phyloP scores from a whole-genome alignment of 176 grass and related monocot species.

The Metroxylon sagu region DNA sequence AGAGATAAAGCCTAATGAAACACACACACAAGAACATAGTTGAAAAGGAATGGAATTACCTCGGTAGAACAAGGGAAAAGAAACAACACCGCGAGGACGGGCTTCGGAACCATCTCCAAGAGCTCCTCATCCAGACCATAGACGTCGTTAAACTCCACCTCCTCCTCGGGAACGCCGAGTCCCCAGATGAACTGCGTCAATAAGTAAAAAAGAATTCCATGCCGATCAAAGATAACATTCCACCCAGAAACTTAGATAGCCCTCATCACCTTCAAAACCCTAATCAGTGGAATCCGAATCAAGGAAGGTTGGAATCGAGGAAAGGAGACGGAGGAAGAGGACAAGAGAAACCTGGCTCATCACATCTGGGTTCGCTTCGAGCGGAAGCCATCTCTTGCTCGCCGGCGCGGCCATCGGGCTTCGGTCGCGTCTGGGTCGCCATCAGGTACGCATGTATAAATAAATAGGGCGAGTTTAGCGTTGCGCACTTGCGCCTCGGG shows the following conservation, averaged over 20 bases:
- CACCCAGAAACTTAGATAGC: too few species aligned
- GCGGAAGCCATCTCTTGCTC: slow-evolving; percentile 77
- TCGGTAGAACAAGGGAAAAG: slow-evolving; percentile 64
- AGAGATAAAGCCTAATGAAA: not conserved
- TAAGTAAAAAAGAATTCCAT: not conserved
- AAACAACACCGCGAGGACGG: slow-evolving; percentile 86
- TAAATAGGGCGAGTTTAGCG: too few species aligned
- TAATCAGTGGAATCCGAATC: too few species aligned
- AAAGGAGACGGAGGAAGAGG: not conserved
- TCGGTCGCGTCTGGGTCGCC: too few species aligned
- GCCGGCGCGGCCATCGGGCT: slow-evolving; percentile 7
- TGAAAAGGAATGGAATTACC: slow-evolving; percentile 17
- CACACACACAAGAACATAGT: not conserved
- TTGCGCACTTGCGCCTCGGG: too few species aligned
- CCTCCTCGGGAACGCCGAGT: slow-evolving; percentile 56
- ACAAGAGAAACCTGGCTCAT: slow-evolving; percentile 68
- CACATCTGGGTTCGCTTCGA: slow-evolving; percentile 83
- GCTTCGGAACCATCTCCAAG: slow-evolving; percentile 80
- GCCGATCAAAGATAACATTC: too few species aligned
- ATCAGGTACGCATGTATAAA: too few species aligned
- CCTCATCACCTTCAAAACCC: too few species aligned
- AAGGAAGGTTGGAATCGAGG: not conserved
- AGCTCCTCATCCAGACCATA: slow-evolving; percentile 92
- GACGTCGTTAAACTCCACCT: slow-evolving; percentile 77
- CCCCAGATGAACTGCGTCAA: slow-evolving; percentile 75